Base-by-base conservation (phyloP, 2,329 filamentous ascomycete species). In the Verticillium klebahnii region DNA sequence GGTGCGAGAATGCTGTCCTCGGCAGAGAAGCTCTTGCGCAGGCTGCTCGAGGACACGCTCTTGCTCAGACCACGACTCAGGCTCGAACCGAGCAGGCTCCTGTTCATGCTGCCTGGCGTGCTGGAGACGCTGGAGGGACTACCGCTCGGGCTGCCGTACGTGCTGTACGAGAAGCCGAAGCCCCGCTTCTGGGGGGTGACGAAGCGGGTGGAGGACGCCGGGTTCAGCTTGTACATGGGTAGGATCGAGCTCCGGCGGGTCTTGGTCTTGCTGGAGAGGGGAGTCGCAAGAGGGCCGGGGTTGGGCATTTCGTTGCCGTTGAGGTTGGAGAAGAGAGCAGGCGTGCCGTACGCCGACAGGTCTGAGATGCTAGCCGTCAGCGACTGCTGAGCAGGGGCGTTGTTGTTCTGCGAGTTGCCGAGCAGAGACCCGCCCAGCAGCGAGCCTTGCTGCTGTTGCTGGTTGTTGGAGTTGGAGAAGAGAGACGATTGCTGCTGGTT, bases 161-260 rank as follows among this genome's bases (percentile, higher is more conserved):
- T 93, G 66, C 93, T 96, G 76, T 97, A 97, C 2, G 90, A 93
- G 73, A 97, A 96, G 2, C 94, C 94, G 71, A 92, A 97, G 5
- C 92, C 92, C 61, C 90, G 86, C 77, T 92, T 94, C 68, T 93
- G 91, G 0, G 93, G 93, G 0, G 93, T 97, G 34, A 88, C 85
- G 61, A 93, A 88, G 57, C 93, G 89, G 25, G 90, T 89, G 9
- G 91, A 88, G 37, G 91, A 91, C 56, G 87, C 86, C 0, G 93
- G 92, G 56, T 92, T 94, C 67, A 96, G 84, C 77, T 93, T 95
- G 79, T 94, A 93, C 72, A 95, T 88, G 2, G 93, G 93, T 60
- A 97, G 77, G 54, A 94, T 90, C 11, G 91, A 89, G 66, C 85
- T 88, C 72, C 92, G 90, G 74, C 91, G 91, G 61, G 89, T 83